A percentile compares a stretch with the other conserved stretches of the same genome.
phyloP scores from a whole-genome alignment of 805 yeast genomes.

The Kodamaea kaohsiungensis region DNA sequence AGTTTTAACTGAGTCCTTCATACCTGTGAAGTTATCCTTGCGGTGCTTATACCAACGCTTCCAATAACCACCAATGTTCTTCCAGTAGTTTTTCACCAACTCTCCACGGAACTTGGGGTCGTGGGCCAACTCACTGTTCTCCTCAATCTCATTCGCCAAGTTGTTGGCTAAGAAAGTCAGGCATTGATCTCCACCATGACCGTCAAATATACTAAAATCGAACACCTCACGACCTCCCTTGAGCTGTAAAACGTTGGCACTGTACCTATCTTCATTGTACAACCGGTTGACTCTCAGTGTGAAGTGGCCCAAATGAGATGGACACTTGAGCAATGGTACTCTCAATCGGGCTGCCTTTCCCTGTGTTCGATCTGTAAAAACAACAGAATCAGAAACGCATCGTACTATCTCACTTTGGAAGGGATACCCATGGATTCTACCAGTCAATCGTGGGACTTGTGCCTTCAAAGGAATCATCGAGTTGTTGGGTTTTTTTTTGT shows the following conservation, averaged over 20 bases:
- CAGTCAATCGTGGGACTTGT: not conserved
- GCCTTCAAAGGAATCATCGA: not conserved
- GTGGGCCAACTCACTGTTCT: conserved; percentile 26
- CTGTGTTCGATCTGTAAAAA: not conserved
- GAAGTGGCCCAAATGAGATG: conserved; percentile 77
- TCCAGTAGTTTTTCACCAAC: conserved; percentile 55
- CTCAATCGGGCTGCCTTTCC: conserved; percentile 31
- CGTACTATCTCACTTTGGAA: not conserved
- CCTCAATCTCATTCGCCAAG: conserved; percentile 56
- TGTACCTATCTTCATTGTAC: conserved; percentile 79
- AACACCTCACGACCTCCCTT: conserved; percentile 38
- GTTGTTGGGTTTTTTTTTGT: conserved; percentile 1
- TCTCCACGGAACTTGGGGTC: conserved; percentile 35
- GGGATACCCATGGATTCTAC: not conserved
- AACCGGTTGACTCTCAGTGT: conserved; percentile 73
- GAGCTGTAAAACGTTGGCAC: conserved; percentile 57
- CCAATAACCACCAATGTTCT: conserved; percentile 84
- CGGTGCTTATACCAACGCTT: conserved; percentile 62
- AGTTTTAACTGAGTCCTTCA: conserved; percentile 19
- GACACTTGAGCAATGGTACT: conserved; percentile 62
- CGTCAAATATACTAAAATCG: conserved; percentile 81
- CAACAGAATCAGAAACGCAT: not conserved
- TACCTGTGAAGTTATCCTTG: conserved; percentile 28
- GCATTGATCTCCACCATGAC: conserved; percentile 89
- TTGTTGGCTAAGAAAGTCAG: conserved; percentile 57